phyloP scores from a whole-genome alignment of 805 yeast species.

The Ogataea paradorogensis region DNA sequence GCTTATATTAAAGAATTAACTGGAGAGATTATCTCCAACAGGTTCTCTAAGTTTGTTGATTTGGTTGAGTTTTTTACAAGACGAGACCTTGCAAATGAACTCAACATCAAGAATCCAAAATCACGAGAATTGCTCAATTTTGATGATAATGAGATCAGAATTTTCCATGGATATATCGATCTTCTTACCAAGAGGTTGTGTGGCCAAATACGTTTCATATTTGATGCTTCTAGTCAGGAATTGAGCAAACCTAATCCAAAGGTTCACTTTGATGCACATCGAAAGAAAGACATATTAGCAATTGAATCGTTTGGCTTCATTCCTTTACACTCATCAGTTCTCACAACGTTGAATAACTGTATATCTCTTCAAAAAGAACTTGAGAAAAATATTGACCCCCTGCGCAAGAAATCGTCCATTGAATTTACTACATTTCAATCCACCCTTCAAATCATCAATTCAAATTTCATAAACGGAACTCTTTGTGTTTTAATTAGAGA shows the following conservation, averaged over 20 bases:
- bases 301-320: constrained; percentile 46
- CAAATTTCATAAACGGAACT: constrained; percentile 26
- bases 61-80: constrained; percentile 52
- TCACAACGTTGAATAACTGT: constrained; percentile 54
- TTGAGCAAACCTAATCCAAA: constrained; percentile 29
- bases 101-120: constrained; percentile 7
- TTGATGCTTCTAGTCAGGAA: constrained; percentile 36
- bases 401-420: constrained; percentile 34
- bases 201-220: constrained; percentile 25
- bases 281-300: constrained; percentile 9
- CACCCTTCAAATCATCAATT: constrained; percentile 23
- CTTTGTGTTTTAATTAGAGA: constrained; percentile 28
- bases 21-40: constrained; percentile 33
- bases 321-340: constrained; percentile 63
- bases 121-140: constrained; percentile 37
- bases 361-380: constrained; percentile 45
- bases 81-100: constrained; percentile 38
- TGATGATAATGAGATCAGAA: constrained; percentile 40
- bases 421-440: constrained; percentile 25
- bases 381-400: constrained; percentile 28
- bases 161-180: constrained; percentile 34
- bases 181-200: constrained; percentile 30
- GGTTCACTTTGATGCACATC: neutral
- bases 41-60: constrained; percentile 51
- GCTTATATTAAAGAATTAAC: constrained; percentile 37